Evolutionary conservation across 2,329 filamentous ascomycete species (phyloP).

Genomic region (Myriosclerotinia scirpicola): DNA sequence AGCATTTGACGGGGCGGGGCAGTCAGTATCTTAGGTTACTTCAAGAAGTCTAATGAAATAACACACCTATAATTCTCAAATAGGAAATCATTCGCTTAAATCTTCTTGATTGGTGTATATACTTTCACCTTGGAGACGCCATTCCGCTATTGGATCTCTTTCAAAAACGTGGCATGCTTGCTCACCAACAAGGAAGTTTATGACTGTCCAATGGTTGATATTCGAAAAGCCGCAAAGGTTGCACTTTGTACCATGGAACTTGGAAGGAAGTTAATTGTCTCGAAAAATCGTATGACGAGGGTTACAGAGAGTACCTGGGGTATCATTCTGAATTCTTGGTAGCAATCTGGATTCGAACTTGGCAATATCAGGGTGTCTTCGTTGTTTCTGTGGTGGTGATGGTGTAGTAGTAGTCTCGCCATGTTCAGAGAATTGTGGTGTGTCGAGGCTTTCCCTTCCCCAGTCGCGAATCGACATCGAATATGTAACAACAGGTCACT

Average conservation of each 20-base stretch:
- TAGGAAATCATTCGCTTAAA: slow-evolving; percentile 12
- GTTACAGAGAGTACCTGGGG: slow-evolving; percentile 14
- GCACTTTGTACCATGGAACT: slow-evolving; percentile 15
- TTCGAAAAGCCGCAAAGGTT: slow-evolving; percentile 16
- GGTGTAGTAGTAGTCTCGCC: neutral
- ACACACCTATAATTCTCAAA: neutral
- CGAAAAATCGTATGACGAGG: slow-evolving; percentile 5
- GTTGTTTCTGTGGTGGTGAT: neutral
- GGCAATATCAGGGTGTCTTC: slow-evolving; percentile 3
- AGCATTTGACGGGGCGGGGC: neutral
- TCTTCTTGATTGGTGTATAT: slow-evolving; percentile 19
- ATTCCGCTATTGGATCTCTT: slow-evolving; percentile 18
- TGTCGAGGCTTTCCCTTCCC: slow-evolving; percentile 5
- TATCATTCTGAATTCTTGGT: neutral
- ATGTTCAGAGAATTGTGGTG: slow-evolving; percentile 6
- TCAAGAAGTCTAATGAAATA: slow-evolving; percentile 11
- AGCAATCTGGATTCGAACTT: neutral
- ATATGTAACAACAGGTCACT: slow-evolving; percentile 15
- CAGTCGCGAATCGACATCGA: slow-evolving; percentile 22
- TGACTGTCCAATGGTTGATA: neutral
- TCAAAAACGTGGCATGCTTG: slow-evolving; percentile 24
- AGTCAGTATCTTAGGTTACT: neutral
- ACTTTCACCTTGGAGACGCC: neutral
- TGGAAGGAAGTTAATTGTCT: slow-evolving; percentile 18
- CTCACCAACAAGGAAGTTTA: slow-evolving; percentile 16